phyloP scores from a whole-genome alignment of 257 asterid species.

The Osmanthus fragrans region DNA sequence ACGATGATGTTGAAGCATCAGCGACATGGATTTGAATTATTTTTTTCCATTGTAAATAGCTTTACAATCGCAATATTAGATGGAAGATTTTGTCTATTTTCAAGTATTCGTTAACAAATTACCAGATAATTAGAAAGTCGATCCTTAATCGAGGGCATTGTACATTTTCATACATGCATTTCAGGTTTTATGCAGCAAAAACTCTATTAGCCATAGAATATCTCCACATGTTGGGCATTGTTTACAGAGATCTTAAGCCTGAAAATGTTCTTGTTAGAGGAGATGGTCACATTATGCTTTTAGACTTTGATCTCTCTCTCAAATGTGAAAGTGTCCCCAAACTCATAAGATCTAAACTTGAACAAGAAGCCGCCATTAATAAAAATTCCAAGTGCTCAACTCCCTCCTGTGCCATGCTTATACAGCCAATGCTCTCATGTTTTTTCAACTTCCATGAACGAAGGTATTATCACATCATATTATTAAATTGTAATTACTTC shows the following conservation, averaged over 20 bases:
- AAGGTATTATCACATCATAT: not conserved
- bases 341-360: constrained; percentile 34
- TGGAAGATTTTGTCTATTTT: too few relatives aligned
- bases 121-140: not conserved
- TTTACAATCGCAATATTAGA: too few relatives aligned
- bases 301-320: constrained; percentile 51
- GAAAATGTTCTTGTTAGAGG: constrained; percentile 51
- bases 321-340: constrained; percentile 45
- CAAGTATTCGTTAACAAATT: not conserved
- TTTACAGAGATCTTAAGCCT: constrained; percentile 52
- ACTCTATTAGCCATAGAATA: constrained; percentile 45
- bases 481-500: not conserved
- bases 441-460: constrained; percentile 28
- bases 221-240: constrained; percentile 55
- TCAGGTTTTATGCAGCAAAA: constrained; percentile 50
- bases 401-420: constrained; percentile 37
- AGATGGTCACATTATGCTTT: constrained; percentile 58
- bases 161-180: not conserved
- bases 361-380: not conserved
- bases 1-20: too few relatives aligned
- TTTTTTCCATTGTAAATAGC: too few relatives aligned
- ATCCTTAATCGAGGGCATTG: too few relatives aligned
- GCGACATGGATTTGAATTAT: too few relatives aligned
- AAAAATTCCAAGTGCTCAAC: constrained; percentile 20
- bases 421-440: constrained; percentile 48